Evolutionary conservation across 805 yeast species (phyloP).

Genomic region (Metschnikowia similis): DNA sequence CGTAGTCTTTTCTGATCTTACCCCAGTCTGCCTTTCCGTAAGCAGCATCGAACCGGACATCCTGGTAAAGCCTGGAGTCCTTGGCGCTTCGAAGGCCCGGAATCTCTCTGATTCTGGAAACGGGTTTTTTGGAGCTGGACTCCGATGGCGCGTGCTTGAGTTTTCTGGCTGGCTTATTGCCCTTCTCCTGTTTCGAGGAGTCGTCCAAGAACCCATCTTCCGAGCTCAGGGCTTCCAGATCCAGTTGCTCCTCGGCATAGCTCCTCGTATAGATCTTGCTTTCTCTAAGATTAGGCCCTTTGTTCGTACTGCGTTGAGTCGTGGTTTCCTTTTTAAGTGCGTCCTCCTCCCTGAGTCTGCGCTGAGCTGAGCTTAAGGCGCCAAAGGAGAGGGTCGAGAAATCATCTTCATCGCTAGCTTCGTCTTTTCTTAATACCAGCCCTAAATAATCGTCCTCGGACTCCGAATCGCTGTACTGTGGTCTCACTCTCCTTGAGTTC

Average conservation of each 20-base stretch:
- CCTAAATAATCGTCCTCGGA: slow-evolving; percentile 18
- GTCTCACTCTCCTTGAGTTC: slow-evolving; percentile 8
- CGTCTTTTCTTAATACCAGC: slow-evolving; percentile 9
- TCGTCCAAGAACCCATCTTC: slow-evolving; percentile 12
- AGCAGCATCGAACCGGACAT: slow-evolving; percentile 88
- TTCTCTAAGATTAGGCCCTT: slow-evolving; percentile 8
- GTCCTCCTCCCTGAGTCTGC: slow-evolving; percentile 32
- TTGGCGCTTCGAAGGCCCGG: slow-evolving; percentile 53
- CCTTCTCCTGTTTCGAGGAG: slow-evolving; percentile 1
- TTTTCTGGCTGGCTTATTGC: slow-evolving; percentile 24
- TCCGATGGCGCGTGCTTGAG: slow-evolving; percentile 88
- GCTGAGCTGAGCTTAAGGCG: slow-evolving; percentile 57
- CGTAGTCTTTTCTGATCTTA: slow-evolving; percentile 69
- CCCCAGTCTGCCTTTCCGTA: slow-evolving; percentile 75
- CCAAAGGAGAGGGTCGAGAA: slow-evolving; percentile 58
- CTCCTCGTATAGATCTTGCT: slow-evolving; percentile 5
- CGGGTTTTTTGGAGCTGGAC: slow-evolving; percentile 67
- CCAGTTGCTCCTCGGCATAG: slow-evolving; percentile 12
- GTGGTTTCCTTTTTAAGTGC: slow-evolving; percentile 11
- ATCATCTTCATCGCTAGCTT: slow-evolving; percentile 38
- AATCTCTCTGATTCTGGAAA: slow-evolving; percentile 64
- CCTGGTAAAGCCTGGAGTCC: slow-evolving; percentile 52
- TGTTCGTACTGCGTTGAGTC: slow-evolving; percentile 3
- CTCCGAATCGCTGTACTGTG: slow-evolving; percentile 15
- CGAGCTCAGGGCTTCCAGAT: slow-evolving; percentile 19